Percentiles rank a stretch among this genome's conserved stretches.
Conservation (phyloP, 2,329 filamentous ascomycete genomes). For the Epichloe scottii region DNA sequence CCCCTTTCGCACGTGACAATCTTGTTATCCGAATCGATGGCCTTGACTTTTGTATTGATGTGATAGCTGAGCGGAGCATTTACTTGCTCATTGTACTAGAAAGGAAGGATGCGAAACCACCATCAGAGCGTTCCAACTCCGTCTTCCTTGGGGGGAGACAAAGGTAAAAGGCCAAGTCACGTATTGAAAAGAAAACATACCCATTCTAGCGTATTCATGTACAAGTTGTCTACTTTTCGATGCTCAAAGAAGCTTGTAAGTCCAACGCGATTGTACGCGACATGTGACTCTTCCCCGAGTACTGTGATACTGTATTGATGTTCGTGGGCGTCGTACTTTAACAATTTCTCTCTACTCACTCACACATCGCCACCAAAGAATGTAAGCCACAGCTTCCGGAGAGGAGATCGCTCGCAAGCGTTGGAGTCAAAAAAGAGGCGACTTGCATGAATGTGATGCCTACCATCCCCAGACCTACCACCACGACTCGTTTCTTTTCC, state of each 20-base stretch:
- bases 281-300: constrained; percentile 75
- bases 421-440: not conserved
- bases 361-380: not conserved
- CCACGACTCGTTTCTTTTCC: constrained; percentile 52
- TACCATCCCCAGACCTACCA: constrained; percentile 87
- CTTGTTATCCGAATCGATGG: constrained; percentile 51
- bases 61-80: constrained; percentile 61
- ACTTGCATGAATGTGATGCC: constrained; percentile 77
- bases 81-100: constrained; percentile 52
- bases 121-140: not conserved
- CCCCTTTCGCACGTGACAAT: constrained; percentile 59
- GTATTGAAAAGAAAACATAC: constrained; percentile 25
- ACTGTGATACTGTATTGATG: constrained; percentile 72
- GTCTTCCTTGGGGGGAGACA: not conserved
- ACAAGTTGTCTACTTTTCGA: constrained; percentile 73
- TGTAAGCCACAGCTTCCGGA: not conserved
- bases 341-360: constrained; percentile 60
- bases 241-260: constrained; percentile 84
- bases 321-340: constrained; percentile 68
- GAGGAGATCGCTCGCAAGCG: too few species aligned
- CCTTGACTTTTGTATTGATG: constrained; percentile 57
- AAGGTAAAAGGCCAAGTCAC: not conserved
- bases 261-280: constrained; percentile 86
- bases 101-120: not conserved
- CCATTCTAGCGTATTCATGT: constrained; percentile 76